Conservation (phyloP, 2,329 filamentous ascomycete species). For the Fusarium duplospermum region DNA sequence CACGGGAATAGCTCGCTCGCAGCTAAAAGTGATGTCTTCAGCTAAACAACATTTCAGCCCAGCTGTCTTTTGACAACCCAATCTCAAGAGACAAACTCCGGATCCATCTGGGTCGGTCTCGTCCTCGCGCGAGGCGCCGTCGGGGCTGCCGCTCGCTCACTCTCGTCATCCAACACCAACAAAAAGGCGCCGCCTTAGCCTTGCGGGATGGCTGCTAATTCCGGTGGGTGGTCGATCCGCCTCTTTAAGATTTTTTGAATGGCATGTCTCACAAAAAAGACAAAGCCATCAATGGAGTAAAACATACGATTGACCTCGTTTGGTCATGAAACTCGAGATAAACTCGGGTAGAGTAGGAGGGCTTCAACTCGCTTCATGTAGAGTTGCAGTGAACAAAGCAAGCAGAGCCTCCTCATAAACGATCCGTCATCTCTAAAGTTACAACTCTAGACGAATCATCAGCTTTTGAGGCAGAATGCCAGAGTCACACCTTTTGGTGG, state of each 20-base stretch:
- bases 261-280: background rate
- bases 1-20: background rate
- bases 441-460: background rate
- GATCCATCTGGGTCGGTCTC: constrained; percentile 27
- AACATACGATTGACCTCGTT: background rate
- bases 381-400: background rate
- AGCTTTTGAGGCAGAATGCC: background rate
- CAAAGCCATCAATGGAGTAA: no score
- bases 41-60: no score
- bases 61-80: background rate
- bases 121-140: constrained; percentile 10
- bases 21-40: no score
- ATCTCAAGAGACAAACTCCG: constrained; percentile 6
- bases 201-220: constrained; percentile 16
- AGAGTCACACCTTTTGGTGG: background rate
- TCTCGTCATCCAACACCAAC: background rate
- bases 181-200: background rate
- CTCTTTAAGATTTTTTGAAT: background rate
- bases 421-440: background rate
- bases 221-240: constrained; percentile 5
- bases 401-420: background rate
- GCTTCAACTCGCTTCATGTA: background rate
- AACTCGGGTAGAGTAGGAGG: background rate
- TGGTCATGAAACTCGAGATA: background rate
- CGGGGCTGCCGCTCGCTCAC: constrained; percentile 21